These are phyloP conservation scores for Paramarasmius palmivorus DNA, from an alignment of 1,284 basidiomycete species.

Conservation along the genomic window DNA sequence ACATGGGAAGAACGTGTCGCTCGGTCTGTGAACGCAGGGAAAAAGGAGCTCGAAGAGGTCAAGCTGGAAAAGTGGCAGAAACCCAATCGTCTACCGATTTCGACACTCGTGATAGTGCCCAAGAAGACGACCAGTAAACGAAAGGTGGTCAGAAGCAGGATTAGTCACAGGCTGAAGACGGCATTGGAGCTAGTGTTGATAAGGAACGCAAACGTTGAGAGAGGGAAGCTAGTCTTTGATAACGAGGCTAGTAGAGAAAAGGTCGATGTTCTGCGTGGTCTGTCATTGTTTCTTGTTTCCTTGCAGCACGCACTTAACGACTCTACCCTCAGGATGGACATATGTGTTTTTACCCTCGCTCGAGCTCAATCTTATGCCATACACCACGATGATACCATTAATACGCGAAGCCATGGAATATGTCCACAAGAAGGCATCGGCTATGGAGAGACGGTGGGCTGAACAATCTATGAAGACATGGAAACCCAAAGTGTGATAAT, in stretches of 20 bases:
- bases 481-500: too few species aligned
- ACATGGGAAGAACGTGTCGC: constrained; percentile 13
- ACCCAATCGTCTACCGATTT: constrained; percentile 9
- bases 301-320: background rate
- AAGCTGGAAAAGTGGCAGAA: constrained; percentile 7
- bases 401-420: background rate
- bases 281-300: background rate
- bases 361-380: constrained; percentile 13
- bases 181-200: constrained; percentile 7
- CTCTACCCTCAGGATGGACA: constrained; percentile 11
- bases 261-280: constrained; percentile 6
- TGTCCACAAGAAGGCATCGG: background rate
- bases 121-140: constrained; percentile 16
- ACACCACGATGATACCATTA: constrained; percentile 5
- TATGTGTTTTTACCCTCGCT: constrained; percentile 9
- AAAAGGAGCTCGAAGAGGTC: background rate
- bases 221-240: constrained; percentile 7
- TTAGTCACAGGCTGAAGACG: constrained; percentile 12
- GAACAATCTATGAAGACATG: constrained; percentile 2
- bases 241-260: background rate
- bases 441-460: constrained; percentile 11
- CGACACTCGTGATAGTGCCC: constrained; percentile 3
- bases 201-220: constrained; percentile 9
- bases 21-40: background rate
- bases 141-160: constrained; percentile 11